Evolutionary conservation across 768 basidiomycete species (phyloP).

Genomic region (Boletus rubescentipes): DNA sequence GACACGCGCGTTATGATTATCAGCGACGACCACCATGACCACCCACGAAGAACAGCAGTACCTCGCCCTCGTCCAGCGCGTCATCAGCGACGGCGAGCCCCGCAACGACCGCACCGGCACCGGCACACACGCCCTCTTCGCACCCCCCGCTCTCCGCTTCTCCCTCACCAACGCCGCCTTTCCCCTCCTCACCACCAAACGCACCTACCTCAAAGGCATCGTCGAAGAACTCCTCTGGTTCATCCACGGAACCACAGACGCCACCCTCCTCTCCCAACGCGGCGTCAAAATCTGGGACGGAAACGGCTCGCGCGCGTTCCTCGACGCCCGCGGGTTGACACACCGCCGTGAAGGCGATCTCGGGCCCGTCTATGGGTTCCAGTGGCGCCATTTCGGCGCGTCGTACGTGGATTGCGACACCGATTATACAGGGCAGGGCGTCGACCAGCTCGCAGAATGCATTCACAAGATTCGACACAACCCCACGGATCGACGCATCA

Average conservation of each 20-base stretch:
- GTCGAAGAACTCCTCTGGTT: slow-evolving; percentile 97
- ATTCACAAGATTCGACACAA: slow-evolving; percentile 90
- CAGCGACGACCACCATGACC: slow-evolving; percentile 14
- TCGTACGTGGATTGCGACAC: slow-evolving; percentile 70
- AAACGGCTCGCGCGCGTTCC: slow-evolving; percentile 85
- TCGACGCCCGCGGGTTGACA: slow-evolving; percentile 80
- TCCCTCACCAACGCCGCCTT: slow-evolving; percentile 72
- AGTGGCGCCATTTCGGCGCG: slow-evolving; percentile 95
- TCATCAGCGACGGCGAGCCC: slow-evolving; percentile 71
- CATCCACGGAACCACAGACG: slow-evolving; percentile 79
- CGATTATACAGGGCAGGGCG: slow-evolving; percentile 80
- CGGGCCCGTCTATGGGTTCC: slow-evolving; percentile 96
- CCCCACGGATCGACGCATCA: slow-evolving; percentile 92
- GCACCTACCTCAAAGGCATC: slow-evolving; percentile 89
- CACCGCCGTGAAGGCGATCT: slow-evolving; percentile 89
- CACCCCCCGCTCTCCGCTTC: slow-evolving; percentile 88
- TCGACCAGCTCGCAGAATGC: slow-evolving; percentile 89
- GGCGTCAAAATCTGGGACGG: slow-evolving; percentile 98
- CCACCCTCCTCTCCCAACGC: slow-evolving; percentile 67
- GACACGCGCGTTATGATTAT: slow-evolving; percentile 10
- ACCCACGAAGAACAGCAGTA: slow-evolving; percentile 91
- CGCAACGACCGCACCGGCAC: slow-evolving; percentile 95
- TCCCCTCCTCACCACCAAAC: slow-evolving; percentile 93
- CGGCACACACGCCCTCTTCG: slow-evolving; percentile 89
- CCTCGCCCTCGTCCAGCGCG: slow-evolving; percentile 72